Percentiles rank a stretch among this genome's conserved stretches.
Conservation (phyloP, 1,139 yeast genomes). For the Candida freyschussii region DNA sequence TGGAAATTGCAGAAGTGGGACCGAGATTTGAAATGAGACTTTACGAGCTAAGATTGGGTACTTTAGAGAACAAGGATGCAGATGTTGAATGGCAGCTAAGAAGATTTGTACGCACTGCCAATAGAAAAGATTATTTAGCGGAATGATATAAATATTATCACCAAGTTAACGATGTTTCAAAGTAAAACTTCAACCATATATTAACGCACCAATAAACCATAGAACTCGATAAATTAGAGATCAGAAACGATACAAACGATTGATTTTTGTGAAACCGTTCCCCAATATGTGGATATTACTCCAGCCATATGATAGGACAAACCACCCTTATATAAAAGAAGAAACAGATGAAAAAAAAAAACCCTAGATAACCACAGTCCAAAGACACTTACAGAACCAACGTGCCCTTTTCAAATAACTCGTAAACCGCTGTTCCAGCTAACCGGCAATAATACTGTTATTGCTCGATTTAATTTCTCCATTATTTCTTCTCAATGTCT, state of each 20-base stretch:
- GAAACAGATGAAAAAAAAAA: constrained; percentile 1
- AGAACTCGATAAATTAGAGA: no score
- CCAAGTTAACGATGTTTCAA: no score
- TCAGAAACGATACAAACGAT: no score
- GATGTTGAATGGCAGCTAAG: constrained; percentile 95
- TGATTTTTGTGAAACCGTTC: no score
- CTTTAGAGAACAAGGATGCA: constrained; percentile 94
- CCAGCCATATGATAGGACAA: constrained; percentile 2
- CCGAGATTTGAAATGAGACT: constrained; percentile 98
- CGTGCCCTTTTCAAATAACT: background rate
- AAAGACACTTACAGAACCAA: constrained; percentile 1
- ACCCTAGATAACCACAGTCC: constrained; percentile 1
- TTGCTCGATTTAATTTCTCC: constrained; percentile 31
- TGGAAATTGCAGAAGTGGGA: constrained; percentile 93
- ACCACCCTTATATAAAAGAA: background rate
- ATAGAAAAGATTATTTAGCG: constrained; percentile 79
- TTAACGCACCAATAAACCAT: no score
- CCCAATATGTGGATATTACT: no score
- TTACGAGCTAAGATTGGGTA: constrained; percentile 83
- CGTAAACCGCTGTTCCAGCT: background rate
- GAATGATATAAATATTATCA: constrained; percentile 18
- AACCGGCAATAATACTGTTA: constrained; percentile 12
- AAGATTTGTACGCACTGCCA: constrained; percentile 91
- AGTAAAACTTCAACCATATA: no score
- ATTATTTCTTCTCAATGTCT: constrained; percentile 34